Evolutionary conservation across 225 moss, liverwort and hornwort species (phyloP), one percentile per base, ranked within the genome.

Genomic region (Anthoceros angustus): DNA sequence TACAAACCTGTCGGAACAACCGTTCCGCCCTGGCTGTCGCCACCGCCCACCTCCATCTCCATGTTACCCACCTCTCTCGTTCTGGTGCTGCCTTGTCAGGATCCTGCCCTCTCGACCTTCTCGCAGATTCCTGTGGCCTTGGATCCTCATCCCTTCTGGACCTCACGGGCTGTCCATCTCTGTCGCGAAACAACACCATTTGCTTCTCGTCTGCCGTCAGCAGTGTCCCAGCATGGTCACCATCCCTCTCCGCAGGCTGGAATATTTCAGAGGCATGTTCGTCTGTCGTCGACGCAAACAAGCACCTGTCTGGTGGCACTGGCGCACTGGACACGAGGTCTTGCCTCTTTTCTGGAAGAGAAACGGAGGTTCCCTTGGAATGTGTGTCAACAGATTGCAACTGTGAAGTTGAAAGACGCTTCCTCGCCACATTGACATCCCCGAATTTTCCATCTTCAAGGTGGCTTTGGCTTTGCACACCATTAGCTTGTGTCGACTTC

Each of bases 1-100:
- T 32, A 32, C 32, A 32, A 32, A 55, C 23, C 25, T 80, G 73
- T 68, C 66, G 76, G 14, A 41, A 48, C 63, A 84, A 69, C 40
- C 24, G 72, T 6, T 78, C 68, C 45, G 80, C 74, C 81, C 86
- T 86, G 64, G 88, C 76, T 42, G 83, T 81, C 40, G 94, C 77
- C 62, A 84, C 90, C 40, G 94, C 87, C 90, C 94, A 90, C 41
- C 87, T 84, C 88, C 88, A 88, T 66, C 85, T 90, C 94, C 90
- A 95, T 21, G 83, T 71, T 26, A 84, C 78, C 83, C 84, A 87
- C 12, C 74, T 82, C 24, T 77, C 71, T 10, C 79, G 68, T 43
- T 69, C 70, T 25, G 70, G 72, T 62, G 70, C 65, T 39, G 66
- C 67, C 64, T 68, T 72, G 20, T 72, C 77, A 66, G 61, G 66